phyloP scores from a whole-genome alignment of 148 eudicot genomes.

The Rhododendron ovatum region DNA sequence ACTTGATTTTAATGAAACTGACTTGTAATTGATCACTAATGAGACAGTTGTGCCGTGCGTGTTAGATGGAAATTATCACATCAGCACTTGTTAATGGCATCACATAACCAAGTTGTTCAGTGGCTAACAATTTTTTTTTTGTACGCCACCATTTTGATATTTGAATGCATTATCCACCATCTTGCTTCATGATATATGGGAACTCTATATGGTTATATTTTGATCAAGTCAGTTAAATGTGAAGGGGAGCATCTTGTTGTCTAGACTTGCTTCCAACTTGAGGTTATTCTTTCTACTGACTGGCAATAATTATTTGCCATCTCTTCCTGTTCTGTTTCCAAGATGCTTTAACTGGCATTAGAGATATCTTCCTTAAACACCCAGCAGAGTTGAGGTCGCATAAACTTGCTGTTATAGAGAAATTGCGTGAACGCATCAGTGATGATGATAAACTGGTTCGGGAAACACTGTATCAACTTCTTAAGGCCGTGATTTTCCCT shows the following conservation, averaged over 20 bases:
- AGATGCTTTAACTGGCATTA: slow-evolving; percentile 86
- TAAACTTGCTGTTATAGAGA: slow-evolving; percentile 77
- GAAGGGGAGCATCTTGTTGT: background rate
- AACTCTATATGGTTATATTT: background rate
- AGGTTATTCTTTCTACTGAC: background rate
- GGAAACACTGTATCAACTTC: slow-evolving; percentile 77
- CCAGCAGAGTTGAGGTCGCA: slow-evolving; percentile 76
- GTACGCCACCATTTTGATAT: background rate
- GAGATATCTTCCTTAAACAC: slow-evolving; percentile 60
- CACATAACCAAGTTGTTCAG: background rate
- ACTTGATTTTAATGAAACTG: background rate
- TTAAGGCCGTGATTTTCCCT: slow-evolving; percentile 73
- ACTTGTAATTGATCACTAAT: background rate
- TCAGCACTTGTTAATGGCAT: background rate
- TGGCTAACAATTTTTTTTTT: background rate
- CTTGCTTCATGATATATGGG: background rate
- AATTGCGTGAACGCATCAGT: slow-evolving; percentile 88
- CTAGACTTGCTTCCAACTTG: background rate
- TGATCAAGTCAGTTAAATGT: background rate
- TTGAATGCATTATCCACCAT: background rate
- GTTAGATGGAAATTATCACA: background rate
- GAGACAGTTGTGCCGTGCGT: background rate
- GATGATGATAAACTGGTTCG: slow-evolving; percentile 88
- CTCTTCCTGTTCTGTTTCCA: slow-evolving; percentile 16
- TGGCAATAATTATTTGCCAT: background rate